phyloP scores from a whole-genome alignment of 2,329 filamentous ascomycete species.

The Colletotrichum orchidophilum region DNA sequence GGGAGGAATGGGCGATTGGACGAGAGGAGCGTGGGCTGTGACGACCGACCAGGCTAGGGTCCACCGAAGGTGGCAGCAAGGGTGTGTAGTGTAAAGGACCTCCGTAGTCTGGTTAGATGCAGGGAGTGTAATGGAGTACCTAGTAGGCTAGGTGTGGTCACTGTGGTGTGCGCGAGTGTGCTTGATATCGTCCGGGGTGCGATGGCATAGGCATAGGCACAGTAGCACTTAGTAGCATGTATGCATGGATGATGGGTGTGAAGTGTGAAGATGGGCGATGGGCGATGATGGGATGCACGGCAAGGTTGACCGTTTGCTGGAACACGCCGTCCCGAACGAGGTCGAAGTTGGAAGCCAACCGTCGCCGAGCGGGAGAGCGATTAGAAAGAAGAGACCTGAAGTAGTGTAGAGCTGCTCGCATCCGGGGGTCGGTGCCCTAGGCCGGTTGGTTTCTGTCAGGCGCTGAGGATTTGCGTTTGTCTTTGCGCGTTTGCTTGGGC shows the following conservation, averaged over 20 bases:
- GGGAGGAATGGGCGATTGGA: conserved; percentile 43
- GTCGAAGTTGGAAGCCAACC: neutral
- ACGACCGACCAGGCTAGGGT: conserved; percentile 35
- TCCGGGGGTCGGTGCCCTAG: conserved; percentile 27
- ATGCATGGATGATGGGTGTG: conserved; percentile 1
- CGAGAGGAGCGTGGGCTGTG: conserved; percentile 43
- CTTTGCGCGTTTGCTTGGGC: conserved; percentile 26
- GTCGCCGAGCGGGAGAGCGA: neutral
- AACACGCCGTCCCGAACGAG: conserved; percentile 26
- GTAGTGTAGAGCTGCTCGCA: neutral
- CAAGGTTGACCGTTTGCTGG: conserved; percentile 26
- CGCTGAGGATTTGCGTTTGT: conserved; percentile 25
- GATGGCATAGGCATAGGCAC: neutral
- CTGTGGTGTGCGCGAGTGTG: conserved; percentile 15
- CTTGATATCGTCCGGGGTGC: conserved; percentile 31
- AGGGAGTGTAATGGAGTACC: conserved; percentile 24
- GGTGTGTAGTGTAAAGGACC: conserved; percentile 27
- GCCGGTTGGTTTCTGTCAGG: conserved; percentile 23
- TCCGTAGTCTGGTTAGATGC: conserved; percentile 15
- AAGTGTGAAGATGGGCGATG: neutral
- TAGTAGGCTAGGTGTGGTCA: no score
- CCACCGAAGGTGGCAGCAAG: conserved; percentile 33
- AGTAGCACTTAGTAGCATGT: neutral
- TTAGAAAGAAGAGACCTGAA: neutral
- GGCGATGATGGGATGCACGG: neutral